phyloP scores from a whole-genome alignment of 805 yeast genomes.

The Wickerhamomyces kurtzmanii region DNA sequence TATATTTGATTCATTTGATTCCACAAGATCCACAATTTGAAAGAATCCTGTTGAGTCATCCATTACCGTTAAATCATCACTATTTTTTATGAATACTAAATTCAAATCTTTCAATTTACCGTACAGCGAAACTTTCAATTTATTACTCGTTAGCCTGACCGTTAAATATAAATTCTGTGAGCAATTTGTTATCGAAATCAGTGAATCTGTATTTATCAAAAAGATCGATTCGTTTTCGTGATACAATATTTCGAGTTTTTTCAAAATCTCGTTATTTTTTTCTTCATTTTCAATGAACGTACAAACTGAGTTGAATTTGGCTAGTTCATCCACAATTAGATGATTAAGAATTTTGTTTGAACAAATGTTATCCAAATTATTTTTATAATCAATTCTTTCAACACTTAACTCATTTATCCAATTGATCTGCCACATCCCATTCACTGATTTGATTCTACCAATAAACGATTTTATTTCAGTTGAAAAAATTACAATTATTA shows the following conservation, averaged over 20 bases:
- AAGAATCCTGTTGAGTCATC: slow-evolving; percentile 9
- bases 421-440: slow-evolving; percentile 12
- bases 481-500: slow-evolving; percentile 21
- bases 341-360: no score
- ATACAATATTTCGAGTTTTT: no score
- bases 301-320: no score
- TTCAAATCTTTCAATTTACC: slow-evolving; percentile 20
- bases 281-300: no score
- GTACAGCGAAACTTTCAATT: slow-evolving; percentile 21
- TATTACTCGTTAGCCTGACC: slow-evolving; percentile 15
- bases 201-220: slow-evolving; percentile 23
- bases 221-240: no score
- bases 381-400: slow-evolving; percentile 16
- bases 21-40: slow-evolving; percentile 10
- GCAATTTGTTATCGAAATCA: slow-evolving; percentile 25
- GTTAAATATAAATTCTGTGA: slow-evolving; percentile 22
- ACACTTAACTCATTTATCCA: slow-evolving; percentile 4
- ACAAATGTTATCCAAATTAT: no score
- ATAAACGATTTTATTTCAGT: slow-evolving; percentile 21
- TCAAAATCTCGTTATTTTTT: no score
- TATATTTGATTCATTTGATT: slow-evolving; percentile 8
- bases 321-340: no score
- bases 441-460: slow-evolving; percentile 18
- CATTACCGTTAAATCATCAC: slow-evolving; percentile 12
- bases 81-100: slow-evolving; percentile 4